These are phyloP conservation scores for Omphalea diandra DNA, from an alignment of 441 rosid genomes.

Conservation along the genomic window DNA sequence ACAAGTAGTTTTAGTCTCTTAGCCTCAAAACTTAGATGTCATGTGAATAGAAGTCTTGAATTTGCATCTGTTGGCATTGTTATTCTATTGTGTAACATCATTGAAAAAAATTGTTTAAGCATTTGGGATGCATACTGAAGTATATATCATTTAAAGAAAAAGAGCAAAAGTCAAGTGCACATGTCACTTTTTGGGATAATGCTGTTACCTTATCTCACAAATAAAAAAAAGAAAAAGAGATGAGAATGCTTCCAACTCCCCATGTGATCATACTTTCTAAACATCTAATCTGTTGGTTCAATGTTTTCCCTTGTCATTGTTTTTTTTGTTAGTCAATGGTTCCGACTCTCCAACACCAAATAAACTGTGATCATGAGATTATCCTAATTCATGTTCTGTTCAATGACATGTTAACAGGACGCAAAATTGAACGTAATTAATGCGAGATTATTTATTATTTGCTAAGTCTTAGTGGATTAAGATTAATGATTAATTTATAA, in stretches of 20 bases:
- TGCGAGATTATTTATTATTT: too few species aligned
- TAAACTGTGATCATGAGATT: background rate
- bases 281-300: background rate
- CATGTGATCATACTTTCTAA: constrained; percentile 18
- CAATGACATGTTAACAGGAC: background rate
- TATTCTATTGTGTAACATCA: too few species aligned
- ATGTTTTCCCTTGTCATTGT: constrained; percentile 12
- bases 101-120: background rate
- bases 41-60: background rate
- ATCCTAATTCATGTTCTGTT: background rate
- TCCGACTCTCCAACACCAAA: background rate
- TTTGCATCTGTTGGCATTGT: constrained; percentile 11
- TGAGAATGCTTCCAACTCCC: too few species aligned
- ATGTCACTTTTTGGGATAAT: constrained; percentile 15
- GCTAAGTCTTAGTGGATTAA: too few species aligned
- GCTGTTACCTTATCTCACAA: constrained; percentile 8
- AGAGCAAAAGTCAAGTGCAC: constrained; percentile 12
- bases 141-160: background rate
- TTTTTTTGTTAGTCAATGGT: background rate
- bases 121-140: background rate
- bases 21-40: background rate
- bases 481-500: background rate
- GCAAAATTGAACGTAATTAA: background rate
- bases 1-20: background rate
- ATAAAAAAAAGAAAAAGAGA: background rate